phyloP scores from a whole-genome alignment of 345 rosid genomes.

The Schrenkiella parvula region DNA sequence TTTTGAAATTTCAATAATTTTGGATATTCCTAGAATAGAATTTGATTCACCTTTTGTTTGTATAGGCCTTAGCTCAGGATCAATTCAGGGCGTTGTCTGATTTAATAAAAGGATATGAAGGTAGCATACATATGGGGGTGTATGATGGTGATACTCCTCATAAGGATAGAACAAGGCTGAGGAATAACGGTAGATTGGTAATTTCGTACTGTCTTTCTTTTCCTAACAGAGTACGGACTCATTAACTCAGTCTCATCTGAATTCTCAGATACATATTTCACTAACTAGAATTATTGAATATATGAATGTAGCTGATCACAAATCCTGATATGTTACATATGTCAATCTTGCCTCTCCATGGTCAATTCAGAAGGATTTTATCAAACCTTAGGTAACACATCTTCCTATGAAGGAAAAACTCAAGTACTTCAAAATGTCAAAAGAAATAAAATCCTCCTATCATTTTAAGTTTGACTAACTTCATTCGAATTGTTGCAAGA shows the following conservation, averaged over 20 bases:
- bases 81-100: conserved; percentile 66
- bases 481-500: neutral
- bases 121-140: conserved; percentile 57
- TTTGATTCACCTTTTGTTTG: conserved; percentile 18
- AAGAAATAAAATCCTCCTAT: neutral
- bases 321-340: conserved; percentile 97
- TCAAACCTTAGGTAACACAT: conserved; percentile 69
- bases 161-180: conserved; percentile 62
- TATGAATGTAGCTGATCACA: conserved; percentile 70
- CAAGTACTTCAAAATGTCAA: neutral
- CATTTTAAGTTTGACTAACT: neutral
- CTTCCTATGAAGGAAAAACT: neutral
- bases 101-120: conserved; percentile 47
- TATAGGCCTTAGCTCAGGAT: conserved; percentile 96
- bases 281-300: conserved; percentile 10
- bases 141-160: conserved; percentile 93
- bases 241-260: conserved; percentile 1
- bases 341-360: conserved; percentile 79
- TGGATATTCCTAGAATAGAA: neutral
- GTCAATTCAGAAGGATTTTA: conserved; percentile 69
- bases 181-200: conserved; percentile 79
- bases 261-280: conserved; percentile 12
- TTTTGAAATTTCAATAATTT: neutral
- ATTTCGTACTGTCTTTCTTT: conserved; percentile 20
- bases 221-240: conserved; percentile 15